Evolutionary conservation across 768 basidiomycete genomes (phyloP), one percentile per base, ranked within the genome.

Genomic region (Trametes villosa): DNA sequence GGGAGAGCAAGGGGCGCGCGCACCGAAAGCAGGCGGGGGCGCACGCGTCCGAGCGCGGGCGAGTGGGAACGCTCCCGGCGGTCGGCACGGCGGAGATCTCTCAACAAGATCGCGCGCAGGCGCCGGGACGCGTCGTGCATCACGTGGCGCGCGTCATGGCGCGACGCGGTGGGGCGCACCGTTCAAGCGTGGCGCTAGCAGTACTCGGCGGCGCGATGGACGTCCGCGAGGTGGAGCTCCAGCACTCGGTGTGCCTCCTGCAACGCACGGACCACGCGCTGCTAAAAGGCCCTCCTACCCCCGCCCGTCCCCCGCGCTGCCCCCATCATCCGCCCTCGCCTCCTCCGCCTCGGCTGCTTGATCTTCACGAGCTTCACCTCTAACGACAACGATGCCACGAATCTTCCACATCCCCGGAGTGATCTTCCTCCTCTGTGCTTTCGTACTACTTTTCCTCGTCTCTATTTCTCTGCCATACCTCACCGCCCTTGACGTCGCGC

Each of bases 401-500:
- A 27, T 49, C 62, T 84, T 87, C 75, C 87, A 86, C 68, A 76
- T 91, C 60, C 86, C 86, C 3, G 87, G 84, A 31, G 66, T 83
- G 36, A 71, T 85, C 64, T 79, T 84, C 65, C 74, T 91, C 53
- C 76, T 83, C 67, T 74, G 72, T 44, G 89, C 91, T 27, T 81
- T 91, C 59, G 79, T 87, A 2, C 81, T 92, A 62, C 82, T 81
- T 65, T 77, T 91, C 69, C 75, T 92, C 63, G 82, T 85, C 31
- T 86, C 89, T 13, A 79, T 92, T 49, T 92, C 90, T 17, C 76
- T 91, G 3, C 91, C 91, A 1, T 86, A 76, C 74, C 77, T 92
- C 22, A 78, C 86, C 20, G 83, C 81, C 0, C 76, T 91, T 65
- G 90, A 91, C 72, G 78, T 92, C 67, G 79, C 81, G 15, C 85